A percentile compares a stretch with the other conserved stretches of the same genome.
phyloP scores from a whole-genome alignment of 805 yeast species.

The Wickerhamiella nectarea region DNA sequence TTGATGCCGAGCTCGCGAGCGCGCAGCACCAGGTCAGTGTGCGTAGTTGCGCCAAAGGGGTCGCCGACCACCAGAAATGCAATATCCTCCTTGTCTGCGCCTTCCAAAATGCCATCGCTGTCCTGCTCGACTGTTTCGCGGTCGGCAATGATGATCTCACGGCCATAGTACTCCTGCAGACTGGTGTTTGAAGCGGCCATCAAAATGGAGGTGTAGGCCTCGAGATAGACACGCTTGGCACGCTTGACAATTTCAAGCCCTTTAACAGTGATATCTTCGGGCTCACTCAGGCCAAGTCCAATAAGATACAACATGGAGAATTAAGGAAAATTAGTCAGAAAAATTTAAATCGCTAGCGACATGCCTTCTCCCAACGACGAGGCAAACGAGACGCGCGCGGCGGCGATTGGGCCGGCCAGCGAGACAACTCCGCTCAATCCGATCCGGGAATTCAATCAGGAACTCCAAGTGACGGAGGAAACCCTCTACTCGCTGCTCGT shows the following conservation, averaged over 20 bases:
- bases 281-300: constrained; percentile 85
- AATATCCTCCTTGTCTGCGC: constrained; percentile 68
- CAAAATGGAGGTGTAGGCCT: constrained; percentile 86
- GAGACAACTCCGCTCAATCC: constrained; percentile 1
- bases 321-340: background rate
- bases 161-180: constrained; percentile 73
- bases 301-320: constrained; percentile 65
- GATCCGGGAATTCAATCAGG: constrained; percentile 6
- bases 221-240: constrained; percentile 85
- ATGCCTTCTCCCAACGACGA: too few species aligned
- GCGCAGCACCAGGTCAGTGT: constrained; percentile 81
- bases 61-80: constrained; percentile 96
- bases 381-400: too few species aligned
- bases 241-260: constrained; percentile 73
- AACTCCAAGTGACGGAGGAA: background rate
- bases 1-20: constrained; percentile 74
- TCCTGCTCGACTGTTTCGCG: constrained; percentile 88
- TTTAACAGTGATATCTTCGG: constrained; percentile 82
- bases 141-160: constrained; percentile 77
- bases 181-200: constrained; percentile 78
- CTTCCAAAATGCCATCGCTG: constrained; percentile 65
- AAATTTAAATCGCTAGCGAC: too few species aligned
- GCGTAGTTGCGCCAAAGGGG: constrained; percentile 96
- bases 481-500: background rate
- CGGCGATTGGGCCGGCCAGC: too few species aligned